Evolutionary conservation across 768 basidiomycete species (phyloP).

Genomic region (Gyrodon lividus): DNA sequence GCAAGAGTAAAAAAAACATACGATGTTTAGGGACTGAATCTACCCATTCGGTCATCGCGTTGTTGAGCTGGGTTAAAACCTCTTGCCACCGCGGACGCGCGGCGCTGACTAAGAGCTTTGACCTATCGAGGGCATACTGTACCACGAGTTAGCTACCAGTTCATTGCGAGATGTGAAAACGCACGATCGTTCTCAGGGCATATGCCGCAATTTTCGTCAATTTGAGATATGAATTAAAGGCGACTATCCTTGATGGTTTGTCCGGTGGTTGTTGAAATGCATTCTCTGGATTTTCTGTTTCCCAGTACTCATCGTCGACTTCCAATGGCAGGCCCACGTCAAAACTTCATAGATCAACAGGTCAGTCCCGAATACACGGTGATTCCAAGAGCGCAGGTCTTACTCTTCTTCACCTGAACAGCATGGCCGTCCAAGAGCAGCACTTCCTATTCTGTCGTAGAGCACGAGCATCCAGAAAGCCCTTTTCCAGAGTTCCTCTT

Average conservation of each 20-base stretch:
- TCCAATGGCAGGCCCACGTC: constrained; percentile 81
- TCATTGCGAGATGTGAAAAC: constrained; percentile 20
- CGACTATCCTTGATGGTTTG: constrained; percentile 54
- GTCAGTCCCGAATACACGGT: constrained; percentile 5
- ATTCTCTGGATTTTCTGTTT: constrained; percentile 42
- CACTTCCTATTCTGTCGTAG: constrained; percentile 57
- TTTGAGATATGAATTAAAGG: constrained; percentile 64
- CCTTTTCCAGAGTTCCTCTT: constrained; percentile 76
- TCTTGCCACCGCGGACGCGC: constrained; percentile 54
- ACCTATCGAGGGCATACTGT: constrained; percentile 73
- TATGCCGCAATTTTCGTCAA: constrained; percentile 70
- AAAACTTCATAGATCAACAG: constrained; percentile 51
- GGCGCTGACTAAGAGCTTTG: constrained; percentile 52
- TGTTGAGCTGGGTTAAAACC: constrained; percentile 65
- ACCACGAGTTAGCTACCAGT: constrained; percentile 5
- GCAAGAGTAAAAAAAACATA: constrained; percentile 33
- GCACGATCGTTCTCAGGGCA: constrained; percentile 65
- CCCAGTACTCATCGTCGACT: constrained; percentile 83
- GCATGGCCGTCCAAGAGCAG: constrained; percentile 54
- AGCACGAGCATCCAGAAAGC: constrained; percentile 72
- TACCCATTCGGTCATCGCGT: constrained; percentile 70
- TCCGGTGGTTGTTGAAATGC: constrained; percentile 69
- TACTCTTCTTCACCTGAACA: constrained; percentile 67
- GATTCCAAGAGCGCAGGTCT: constrained; percentile 18
- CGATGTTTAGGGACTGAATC: constrained; percentile 67